Evolutionary conservation across 2,329 filamentous ascomycete genomes (phyloP).

Genomic region (Penicillium nordicum): DNA sequence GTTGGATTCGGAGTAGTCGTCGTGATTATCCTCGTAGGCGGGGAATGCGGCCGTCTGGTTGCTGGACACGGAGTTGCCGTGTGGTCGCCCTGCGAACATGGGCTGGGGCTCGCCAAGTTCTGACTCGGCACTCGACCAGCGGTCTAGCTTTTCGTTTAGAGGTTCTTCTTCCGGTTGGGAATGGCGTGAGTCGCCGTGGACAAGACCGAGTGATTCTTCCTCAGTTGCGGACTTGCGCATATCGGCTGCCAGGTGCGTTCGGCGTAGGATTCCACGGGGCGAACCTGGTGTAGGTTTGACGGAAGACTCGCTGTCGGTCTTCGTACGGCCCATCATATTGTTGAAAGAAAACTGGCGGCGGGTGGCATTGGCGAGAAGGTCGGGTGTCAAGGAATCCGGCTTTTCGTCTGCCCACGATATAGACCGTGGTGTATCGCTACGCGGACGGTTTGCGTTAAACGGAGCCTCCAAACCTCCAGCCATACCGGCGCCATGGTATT

Average conservation of each 20-base stretch:
- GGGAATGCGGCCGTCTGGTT: conserved; percentile 25
- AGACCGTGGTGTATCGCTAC: conserved; percentile 41
- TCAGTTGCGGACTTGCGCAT: conserved; percentile 61
- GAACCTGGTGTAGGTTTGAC: conserved; percentile 21
- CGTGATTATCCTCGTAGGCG: conserved; percentile 26
- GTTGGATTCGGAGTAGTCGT: conserved; percentile 22
- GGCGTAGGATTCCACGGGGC: conserved; percentile 40
- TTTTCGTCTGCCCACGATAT: conserved; percentile 36
- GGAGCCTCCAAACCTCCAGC: conserved; percentile 26
- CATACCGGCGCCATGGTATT: conserved; percentile 26
- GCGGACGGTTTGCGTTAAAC: conserved; percentile 18
- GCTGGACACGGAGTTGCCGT: conserved; percentile 24
- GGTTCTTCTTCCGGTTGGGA: conserved; percentile 22
- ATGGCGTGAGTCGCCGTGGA: conserved; percentile 63
- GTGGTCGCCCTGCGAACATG: conserved; percentile 15
- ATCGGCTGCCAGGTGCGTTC: conserved; percentile 33
- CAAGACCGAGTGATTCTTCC: conserved; percentile 77
- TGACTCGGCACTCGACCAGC: conserved; percentile 25
- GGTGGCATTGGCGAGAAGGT: conserved; percentile 50
- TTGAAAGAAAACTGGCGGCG: conserved; percentile 89
- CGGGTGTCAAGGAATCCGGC: conserved; percentile 17
- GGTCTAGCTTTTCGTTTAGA: conserved; percentile 30
- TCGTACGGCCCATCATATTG: conserved; percentile 66
- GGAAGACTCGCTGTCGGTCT: conserved; percentile 23
- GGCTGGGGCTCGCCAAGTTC: conserved; percentile 21